Evolutionary conservation across 106 monocot species (phyloP).

Genomic region (Xerophyta viscosa): DNA sequence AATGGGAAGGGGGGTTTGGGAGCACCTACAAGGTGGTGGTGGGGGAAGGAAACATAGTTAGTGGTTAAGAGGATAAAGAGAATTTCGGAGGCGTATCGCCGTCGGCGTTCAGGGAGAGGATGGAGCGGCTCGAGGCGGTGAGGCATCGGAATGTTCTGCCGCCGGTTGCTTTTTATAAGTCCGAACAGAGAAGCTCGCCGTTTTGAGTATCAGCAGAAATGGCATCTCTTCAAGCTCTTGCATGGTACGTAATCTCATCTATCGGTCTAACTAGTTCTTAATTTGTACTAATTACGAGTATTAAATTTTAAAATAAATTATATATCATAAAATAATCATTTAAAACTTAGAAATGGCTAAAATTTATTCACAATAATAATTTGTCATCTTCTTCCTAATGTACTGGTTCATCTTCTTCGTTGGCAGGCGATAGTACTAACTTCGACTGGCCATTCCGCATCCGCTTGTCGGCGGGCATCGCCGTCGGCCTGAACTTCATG

Average conservation of each 20-base stretch:
- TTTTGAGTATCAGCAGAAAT: conserved; percentile 35
- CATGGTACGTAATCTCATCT: conserved; percentile 23
- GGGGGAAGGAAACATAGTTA: conserved; percentile 6
- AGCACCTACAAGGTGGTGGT: conserved; percentile 43
- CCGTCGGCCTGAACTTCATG: conserved; percentile 33
- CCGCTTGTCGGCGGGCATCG: conserved; percentile 16
- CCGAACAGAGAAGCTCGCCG: conserved; percentile 54
- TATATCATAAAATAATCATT: background rate
- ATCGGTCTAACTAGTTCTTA: background rate
- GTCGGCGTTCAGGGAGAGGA: conserved; percentile 30
- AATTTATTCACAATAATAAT: too few relatives aligned
- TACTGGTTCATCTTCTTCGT: too few relatives aligned
- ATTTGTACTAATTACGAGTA: background rate
- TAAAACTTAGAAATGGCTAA: conserved; percentile 6
- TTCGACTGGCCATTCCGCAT: conserved; percentile 33
- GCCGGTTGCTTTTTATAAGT: conserved; percentile 36
- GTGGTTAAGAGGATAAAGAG: conserved; percentile 52
- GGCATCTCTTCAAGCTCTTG: conserved; percentile 39
- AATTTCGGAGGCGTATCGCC: conserved; percentile 2
- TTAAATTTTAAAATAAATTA: background rate
- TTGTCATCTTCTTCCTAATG: too few relatives aligned
- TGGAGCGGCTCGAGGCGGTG: conserved; percentile 21
- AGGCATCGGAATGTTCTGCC: conserved; percentile 28
- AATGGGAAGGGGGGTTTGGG: conserved; percentile 36
- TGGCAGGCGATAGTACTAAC: background rate